Evolutionary conservation across 345 rosid species (phyloP), one percentile per base, ranked within the genome.

Genomic region (Dimocarpus longan): DNA sequence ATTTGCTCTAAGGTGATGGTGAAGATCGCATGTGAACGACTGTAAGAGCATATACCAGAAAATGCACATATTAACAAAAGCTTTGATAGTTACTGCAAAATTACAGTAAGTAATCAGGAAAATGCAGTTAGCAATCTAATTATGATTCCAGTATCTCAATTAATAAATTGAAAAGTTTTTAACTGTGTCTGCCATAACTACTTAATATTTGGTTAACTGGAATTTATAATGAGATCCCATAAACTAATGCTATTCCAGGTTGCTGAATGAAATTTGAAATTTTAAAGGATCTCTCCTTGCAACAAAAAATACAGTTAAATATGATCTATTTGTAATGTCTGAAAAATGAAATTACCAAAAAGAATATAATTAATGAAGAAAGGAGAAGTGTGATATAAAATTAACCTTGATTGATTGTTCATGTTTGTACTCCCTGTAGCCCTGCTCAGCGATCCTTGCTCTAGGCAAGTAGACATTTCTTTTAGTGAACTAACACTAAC

Each of bases 21-120:
- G 85, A 96, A 96, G 82, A 96, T 96, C 44, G 99, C 99, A 90
- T 96, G 99, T 73, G 99, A 96, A 75, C 99, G 99, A 87, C 99
- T 96, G 83, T 80, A 82, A 19, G 72, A 65, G 44, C 71, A 79
- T 67, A 88, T 19, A 75, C 62, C 81, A 65, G 73, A 72, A 75
- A 66, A 60, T 70, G 57, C 12, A 54, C 71, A 69, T 32, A 52
- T 80, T 62, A 79, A 16, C 65, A 44, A 67, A 57, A 68, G 9
- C n/a, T 22, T n/a, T 28, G 24, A 73, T 19, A 44, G 11, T 19
- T 62, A 52, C 43, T 64, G 43, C 24, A 56, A 16, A 28, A 26
- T 59, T 19, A 73, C 43, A 70, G 39, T 28, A 56, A 80, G 74
- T 46, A 43, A 59, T 57, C 21, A 67, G 28, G 18, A 28, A 22